Conservation (phyloP, 2,329 filamentous ascomycete genomes). For the Venturiaceae sp. region DNA sequence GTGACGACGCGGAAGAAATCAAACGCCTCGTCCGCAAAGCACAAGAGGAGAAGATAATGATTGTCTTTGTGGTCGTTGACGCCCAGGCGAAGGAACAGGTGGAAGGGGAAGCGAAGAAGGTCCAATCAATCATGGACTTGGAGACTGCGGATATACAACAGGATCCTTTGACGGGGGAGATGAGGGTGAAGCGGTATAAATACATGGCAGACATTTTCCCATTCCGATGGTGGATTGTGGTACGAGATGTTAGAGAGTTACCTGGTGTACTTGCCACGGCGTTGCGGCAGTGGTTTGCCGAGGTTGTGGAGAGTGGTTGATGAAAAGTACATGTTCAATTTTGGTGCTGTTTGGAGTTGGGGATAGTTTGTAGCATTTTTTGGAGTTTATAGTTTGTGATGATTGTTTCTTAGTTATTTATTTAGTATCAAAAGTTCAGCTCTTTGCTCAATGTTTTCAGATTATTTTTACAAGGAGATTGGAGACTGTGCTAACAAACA, state of each 20-base stretch:
- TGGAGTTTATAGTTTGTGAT: not conserved
- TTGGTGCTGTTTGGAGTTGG: not conserved
- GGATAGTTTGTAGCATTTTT: not conserved
- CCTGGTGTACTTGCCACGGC: slow-evolving; percentile 79
- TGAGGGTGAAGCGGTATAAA: slow-evolving; percentile 68
- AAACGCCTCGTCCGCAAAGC: slow-evolving; percentile 75
- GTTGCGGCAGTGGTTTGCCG: slow-evolving; percentile 91
- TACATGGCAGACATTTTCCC: slow-evolving; percentile 87
- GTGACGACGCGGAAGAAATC: slow-evolving; percentile 79
- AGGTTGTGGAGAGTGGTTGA: slow-evolving; percentile 40
- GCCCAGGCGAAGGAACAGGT: slow-evolving; percentile 22
- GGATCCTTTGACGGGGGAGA: slow-evolving; percentile 49
- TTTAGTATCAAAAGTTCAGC: too few relatives aligned
- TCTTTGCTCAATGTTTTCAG: too few relatives aligned
- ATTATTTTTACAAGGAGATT: too few relatives aligned
- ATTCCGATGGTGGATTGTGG: slow-evolving; percentile 93
- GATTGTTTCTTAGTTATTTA: too few relatives aligned
- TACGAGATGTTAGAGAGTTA: slow-evolving; percentile 83
- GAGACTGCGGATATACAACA: slow-evolving; percentile 76
- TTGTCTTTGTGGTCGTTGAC: slow-evolving; percentile 96
- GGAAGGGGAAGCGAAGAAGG: slow-evolving; percentile 35
- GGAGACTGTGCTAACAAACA: too few relatives aligned
- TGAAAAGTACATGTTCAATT: not conserved
- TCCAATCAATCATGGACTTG: slow-evolving; percentile 72
- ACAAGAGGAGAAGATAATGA: slow-evolving; percentile 90